phyloP scores from a whole-genome alignment of 139 green algal species.

The Asterochloris sp. region DNA sequence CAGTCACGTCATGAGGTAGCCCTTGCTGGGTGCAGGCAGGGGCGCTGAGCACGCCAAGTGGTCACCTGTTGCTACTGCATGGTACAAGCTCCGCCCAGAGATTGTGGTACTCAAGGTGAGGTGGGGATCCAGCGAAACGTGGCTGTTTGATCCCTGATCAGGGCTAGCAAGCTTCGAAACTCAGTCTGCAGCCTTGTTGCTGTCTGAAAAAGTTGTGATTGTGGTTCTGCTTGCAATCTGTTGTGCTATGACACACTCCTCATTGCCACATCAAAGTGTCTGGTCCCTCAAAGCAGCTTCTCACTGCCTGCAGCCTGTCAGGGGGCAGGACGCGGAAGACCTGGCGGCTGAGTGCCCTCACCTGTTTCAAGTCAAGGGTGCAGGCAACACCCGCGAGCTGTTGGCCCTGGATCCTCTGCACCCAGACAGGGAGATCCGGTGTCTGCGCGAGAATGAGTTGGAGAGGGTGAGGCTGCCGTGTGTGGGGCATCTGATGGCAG shows the following conservation, averaged over 20 bases:
- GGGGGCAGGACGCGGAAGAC: slow-evolving; percentile 45
- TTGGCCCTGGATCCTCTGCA: too few relatives aligned
- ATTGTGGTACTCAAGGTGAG: slow-evolving; percentile 65
- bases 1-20: too few relatives aligned
- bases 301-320: slow-evolving; percentile 24
- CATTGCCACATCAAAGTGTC: background rate
- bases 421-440: too few relatives aligned
- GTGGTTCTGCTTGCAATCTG: background rate
- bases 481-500: too few relatives aligned
- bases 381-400: slow-evolving; percentile 7
- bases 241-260: background rate
- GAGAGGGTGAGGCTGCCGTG: too few relatives aligned
- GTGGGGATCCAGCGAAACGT: background rate
- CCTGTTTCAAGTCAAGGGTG: slow-evolving; percentile 47
- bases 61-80: slow-evolving; percentile 94
- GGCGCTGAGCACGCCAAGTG: slow-evolving; percentile 97
- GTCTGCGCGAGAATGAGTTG: too few relatives aligned
- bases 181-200: background rate
- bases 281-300: background rate
- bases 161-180: background rate
- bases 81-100: slow-evolving; percentile 53
- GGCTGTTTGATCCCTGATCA: background rate
- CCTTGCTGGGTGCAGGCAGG: slow-evolving; percentile 30
- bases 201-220: background rate
- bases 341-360: slow-evolving; percentile 53